Evolutionary conservation across 192 early-diverging fungal species (phyloP), one percentile per base, ranked within the genome.

Genomic region (Paraglomus brasilianum): DNA sequence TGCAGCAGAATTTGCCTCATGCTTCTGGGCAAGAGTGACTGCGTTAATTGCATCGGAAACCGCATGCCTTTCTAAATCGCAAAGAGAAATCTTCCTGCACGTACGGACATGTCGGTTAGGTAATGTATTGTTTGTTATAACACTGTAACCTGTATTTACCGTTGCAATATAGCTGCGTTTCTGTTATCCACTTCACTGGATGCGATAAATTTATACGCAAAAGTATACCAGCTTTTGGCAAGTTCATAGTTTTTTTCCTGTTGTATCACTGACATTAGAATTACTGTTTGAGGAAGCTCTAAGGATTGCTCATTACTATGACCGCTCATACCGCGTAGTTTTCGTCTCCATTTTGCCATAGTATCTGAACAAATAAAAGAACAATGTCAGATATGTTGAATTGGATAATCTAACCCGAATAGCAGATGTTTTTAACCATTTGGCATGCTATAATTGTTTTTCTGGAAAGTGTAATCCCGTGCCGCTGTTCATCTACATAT

Each of bases 81-180:
- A 72, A 24, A 66, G 19, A 9, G 71, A 49, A 56, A 72, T 66
- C 57, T 72, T 72, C 51, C 71, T 71, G n/a, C 39, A 10, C 11
- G 13, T 43, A 30, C 17, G 53, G 38, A 21, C 5, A 67, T 43
- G 19, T 68, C 30, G 10, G 11, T 19, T 41, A 51, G 15, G 36
- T 21, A 51, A 66, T 19, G 39, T 8, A 45, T n/a, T 14, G 9
- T 42, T 24, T 24, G 13, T 52, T 4, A 24, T 38, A 21, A n/a
- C 7, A 42, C 41, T 14, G 21, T 22, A 41, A 51, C 8, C 13
- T 38, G 13, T 42, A 30, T 36, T 45, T 57, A 69, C 66, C 66
- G 53, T 69, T 69, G 66, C 57, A 69, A 56, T 22, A 51, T 69
- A 45, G 66, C 50, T n/a, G 66, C 66, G 53, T 69, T 69, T 39